A percentile compares a stretch with the other conserved stretches of the same genome.
Conservation (phyloP, 441 rosid species). For the Codiaeum variegatum region DNA sequence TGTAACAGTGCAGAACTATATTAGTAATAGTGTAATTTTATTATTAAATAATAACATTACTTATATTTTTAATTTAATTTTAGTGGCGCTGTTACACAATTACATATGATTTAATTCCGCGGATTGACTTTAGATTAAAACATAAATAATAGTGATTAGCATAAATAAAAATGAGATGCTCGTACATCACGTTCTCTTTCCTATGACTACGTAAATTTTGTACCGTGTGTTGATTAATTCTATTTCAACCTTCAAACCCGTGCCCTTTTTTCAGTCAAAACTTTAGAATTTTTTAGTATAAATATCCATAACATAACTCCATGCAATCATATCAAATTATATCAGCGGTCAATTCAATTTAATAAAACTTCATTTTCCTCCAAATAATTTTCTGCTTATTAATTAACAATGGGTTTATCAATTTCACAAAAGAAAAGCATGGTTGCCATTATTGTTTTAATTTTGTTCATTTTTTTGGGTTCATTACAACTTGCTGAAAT, state of each 20-base stretch:
- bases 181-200: not conserved
- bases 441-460: not conserved
- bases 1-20: no score
- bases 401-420: slow-evolving; percentile 17
- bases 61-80: not conserved
- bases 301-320: not conserved
- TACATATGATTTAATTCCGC: not conserved
- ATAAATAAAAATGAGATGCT: not conserved
- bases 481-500: slow-evolving; percentile 28
- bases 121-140: not conserved
- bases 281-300: not conserved
- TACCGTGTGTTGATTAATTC: slow-evolving; percentile 39
- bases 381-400: not conserved
- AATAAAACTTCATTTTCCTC: not conserved
- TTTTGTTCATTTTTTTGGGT: slow-evolving; percentile 22
- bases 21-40: no score
- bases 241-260: slow-evolving; percentile 9
- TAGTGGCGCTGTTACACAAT: not conserved
- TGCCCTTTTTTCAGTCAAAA: not conserved
- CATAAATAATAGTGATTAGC: not conserved
- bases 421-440: slow-evolving; percentile 1
- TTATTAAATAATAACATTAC: no score
- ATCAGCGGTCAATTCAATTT: no score
- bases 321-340: no score
- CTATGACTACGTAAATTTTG: slow-evolving; percentile 1